Base-by-base conservation (phyloP, 768 basidiomycete genomes). In the Imleria badia region DNA sequence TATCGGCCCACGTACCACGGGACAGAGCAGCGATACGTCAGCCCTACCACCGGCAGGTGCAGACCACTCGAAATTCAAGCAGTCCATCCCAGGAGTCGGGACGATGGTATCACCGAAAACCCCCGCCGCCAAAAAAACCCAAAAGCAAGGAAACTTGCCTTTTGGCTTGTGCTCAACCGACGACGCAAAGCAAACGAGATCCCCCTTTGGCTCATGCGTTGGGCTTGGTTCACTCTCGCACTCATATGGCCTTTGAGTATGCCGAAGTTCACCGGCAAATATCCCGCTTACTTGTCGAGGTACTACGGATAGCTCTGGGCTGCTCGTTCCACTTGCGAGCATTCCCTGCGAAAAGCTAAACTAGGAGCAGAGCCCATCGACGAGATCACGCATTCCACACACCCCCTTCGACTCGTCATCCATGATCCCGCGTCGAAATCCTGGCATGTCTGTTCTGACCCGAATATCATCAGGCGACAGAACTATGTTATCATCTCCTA, bases 301-400 rank as follows among this genome's bases (percentile, higher is more conserved):
- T 66, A 60, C 34, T 35, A 52, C 14, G 57, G 66, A 3, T 68
- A 68, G 1, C 60, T 70, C 17, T 70, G 66, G 68, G 39, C 26
- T 20, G 30, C 66, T 51, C 57, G 57, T 45, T 62, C 63, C 8
- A 53, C 63, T 39, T 49, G 39, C 39, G 68, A 69, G 17, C 50
- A 58, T 43, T 62, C 65, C 44, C 35, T 65, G 15, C 66, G 63
- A 13, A 29, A 1, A 7, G 48, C 26, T 23, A 22, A 20, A 31
- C 10, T 39, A 20, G 61, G 43, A 30, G 39, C 2, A n/a, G 55
- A 62, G 35, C 46, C 34, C 17, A 30, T 55, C 13, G n/a, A 29
- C 9, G 31, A 54, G 9, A 40, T 56, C 23, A 66, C 63, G 1
- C 59, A 54, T 48, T 22, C 54, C 3, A 36, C 51, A 17, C 41